A percentile compares a stretch with the other conserved stretches of the same genome.
Conservation (phyloP, 2,329 filamentous ascomycete genomes). For the Epichloe uncinata region DNA sequence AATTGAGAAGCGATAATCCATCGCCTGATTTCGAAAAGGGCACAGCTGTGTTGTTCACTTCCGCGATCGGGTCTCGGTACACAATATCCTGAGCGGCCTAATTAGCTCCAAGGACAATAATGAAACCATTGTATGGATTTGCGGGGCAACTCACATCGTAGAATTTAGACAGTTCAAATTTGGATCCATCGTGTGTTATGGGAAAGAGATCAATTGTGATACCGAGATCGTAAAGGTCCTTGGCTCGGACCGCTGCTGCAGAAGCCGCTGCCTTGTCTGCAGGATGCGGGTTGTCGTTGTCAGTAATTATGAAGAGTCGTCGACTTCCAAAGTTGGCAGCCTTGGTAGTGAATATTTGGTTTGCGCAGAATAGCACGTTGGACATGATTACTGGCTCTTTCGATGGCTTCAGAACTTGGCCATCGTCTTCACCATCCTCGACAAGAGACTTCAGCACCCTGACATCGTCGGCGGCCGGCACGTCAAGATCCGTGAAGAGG, state of each 20-base stretch:
- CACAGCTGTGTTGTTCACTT: slow-evolving; percentile 41
- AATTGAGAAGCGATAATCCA: slow-evolving; percentile 66
- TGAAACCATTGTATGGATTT: background rate
- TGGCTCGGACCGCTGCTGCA: slow-evolving; percentile 72
- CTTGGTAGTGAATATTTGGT: slow-evolving; percentile 91
- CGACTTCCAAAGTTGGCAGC: slow-evolving; percentile 89
- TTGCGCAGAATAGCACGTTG: slow-evolving; percentile 85
- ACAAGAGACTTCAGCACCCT: slow-evolving; percentile 63
- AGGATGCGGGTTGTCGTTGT: slow-evolving; percentile 76
- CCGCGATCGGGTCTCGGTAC: slow-evolving; percentile 63
- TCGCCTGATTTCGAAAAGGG: slow-evolving; percentile 56
- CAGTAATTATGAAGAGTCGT: slow-evolving; percentile 88
- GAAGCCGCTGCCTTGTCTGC: slow-evolving; percentile 59
- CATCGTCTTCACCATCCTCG: slow-evolving; percentile 61
- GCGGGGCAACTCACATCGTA: slow-evolving; percentile 55
- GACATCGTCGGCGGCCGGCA: slow-evolving; percentile 79
- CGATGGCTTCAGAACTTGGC: slow-evolving; percentile 56
- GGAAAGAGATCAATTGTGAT: slow-evolving; percentile 90
- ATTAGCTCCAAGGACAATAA: background rate
- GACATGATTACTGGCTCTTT: slow-evolving; percentile 64
- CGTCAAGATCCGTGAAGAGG: slow-evolving; percentile 72
- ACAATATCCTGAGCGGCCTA: slow-evolving; percentile 58
- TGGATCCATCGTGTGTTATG: slow-evolving; percentile 55
- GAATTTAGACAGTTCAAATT: slow-evolving; percentile 74
- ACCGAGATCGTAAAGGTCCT: slow-evolving; percentile 88